phyloP scores from a whole-genome alignment of 1,139 yeast genomes.

The Groenewaldozyma auringiensis region DNA sequence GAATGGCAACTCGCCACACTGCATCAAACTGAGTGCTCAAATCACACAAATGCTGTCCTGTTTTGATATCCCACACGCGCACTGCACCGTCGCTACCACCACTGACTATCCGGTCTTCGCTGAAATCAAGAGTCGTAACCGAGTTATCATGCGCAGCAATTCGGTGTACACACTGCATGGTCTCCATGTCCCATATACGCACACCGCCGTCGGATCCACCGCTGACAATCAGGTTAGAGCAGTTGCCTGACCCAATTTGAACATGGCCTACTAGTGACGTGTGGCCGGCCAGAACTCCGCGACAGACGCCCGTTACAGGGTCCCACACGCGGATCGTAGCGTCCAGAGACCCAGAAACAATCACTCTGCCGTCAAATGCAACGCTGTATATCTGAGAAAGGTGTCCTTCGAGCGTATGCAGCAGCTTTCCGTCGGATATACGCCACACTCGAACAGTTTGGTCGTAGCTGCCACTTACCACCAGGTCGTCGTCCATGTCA shows the following conservation, averaged over 20 bases:
- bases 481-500: constrained; percentile 42
- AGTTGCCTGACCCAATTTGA: constrained; percentile 49
- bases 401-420: constrained; percentile 80
- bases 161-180: constrained; percentile 81
- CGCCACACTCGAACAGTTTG: constrained; percentile 86
- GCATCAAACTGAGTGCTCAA: constrained; percentile 32
- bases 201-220: constrained; percentile 90
- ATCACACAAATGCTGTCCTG: constrained; percentile 48
- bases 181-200: constrained; percentile 89
- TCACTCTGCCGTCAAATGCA: constrained; percentile 70
- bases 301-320: constrained; percentile 68
- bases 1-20: constrained; percentile 38
- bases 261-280: constrained; percentile 69
- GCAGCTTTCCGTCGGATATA: constrained; percentile 62
- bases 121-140: constrained; percentile 78
- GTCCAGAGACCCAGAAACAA: constrained; percentile 83
- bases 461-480: constrained; percentile 76
- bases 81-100: constrained; percentile 87
- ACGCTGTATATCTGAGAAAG: constrained; percentile 77
- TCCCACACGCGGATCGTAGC: constrained; percentile 93
- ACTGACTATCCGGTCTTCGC: constrained; percentile 80
- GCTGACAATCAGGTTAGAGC: constrained; percentile 72
- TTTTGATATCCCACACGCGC: constrained; percentile 83
- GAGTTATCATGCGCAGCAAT: constrained; percentile 76
- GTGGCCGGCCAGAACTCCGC: constrained; percentile 66